Conservation (phyloP, 2,329 filamentous ascomycete genomes). For the Akanthomyces muscarius region DNA sequence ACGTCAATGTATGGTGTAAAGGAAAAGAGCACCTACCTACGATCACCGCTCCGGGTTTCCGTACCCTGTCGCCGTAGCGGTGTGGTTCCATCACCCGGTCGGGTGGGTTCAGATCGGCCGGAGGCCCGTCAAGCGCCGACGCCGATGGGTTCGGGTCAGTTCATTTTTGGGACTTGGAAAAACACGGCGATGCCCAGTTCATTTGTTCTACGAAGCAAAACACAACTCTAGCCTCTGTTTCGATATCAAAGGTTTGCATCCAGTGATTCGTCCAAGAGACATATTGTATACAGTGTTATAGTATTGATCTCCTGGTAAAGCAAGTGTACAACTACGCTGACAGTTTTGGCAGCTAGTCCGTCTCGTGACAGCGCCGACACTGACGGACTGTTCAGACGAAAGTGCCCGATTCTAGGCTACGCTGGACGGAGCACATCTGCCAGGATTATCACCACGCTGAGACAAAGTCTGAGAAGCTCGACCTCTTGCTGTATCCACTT, state of each 20-base stretch:
- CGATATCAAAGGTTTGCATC: no score
- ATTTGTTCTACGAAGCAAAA: neutral
- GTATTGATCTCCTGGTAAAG: no score
- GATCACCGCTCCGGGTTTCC: neutral
- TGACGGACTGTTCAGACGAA: neutral
- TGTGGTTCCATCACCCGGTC: slow-evolving; percentile 1
- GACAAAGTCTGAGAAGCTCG: no score
- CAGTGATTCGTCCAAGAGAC: no score
- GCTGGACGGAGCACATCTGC: neutral
- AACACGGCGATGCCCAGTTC: neutral
- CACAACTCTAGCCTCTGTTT: no score
- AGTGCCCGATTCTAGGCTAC: neutral
- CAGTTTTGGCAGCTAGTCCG: neutral
- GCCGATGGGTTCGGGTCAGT: slow-evolving; percentile 10
- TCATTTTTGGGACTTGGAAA: neutral
- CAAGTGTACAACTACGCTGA: no score
- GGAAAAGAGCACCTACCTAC: neutral
- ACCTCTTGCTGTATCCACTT: neutral
- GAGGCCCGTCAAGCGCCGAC: slow-evolving; percentile 14
- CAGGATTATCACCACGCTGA: neutral
- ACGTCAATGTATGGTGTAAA: neutral
- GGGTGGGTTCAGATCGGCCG: slow-evolving; percentile 15
- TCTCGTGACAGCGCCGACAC: neutral
- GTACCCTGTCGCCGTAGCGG: neutral
- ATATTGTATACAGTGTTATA: no score